Evolutionary conservation across 2,329 filamentous ascomycete species (phyloP).

Genomic region (Apiospora arundinis): DNA sequence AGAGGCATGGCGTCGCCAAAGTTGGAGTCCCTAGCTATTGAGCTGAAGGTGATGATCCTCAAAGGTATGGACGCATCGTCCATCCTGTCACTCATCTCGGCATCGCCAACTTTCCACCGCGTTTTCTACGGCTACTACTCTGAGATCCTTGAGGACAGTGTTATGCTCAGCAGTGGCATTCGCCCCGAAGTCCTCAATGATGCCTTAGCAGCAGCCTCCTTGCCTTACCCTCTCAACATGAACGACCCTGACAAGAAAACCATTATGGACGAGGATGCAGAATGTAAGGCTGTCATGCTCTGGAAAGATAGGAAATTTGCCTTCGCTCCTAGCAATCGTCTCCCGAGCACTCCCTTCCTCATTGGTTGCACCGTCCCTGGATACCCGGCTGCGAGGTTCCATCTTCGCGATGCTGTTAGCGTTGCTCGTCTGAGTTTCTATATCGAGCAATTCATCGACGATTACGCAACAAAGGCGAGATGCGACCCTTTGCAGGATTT

Average conservation of each 20-base stretch:
- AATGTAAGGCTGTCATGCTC: neutral
- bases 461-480: neutral
- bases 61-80: neutral
- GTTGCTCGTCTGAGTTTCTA: neutral
- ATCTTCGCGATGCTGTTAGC: neutral
- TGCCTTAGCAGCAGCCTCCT: neutral
- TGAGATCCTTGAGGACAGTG: neutral
- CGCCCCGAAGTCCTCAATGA: neutral
- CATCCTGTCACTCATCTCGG: neutral
- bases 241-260: neutral
- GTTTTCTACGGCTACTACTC: neutral
- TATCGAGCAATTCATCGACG: neutral
- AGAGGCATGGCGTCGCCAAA: neutral
- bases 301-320: neutral
- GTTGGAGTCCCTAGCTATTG: neutral
- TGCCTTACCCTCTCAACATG: neutral
- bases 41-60: constrained; percentile 1
- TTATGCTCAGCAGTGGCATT: neutral
- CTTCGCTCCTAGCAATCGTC: neutral
- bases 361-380: neutral
- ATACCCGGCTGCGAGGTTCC: neutral
- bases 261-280: neutral
- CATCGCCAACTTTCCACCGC: neutral
- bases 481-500: neutral
- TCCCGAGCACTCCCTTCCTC: no score